Evolutionary conservation across 768 basidiomycete species (phyloP).

Genomic region (Collybiopsis confluens): DNA sequence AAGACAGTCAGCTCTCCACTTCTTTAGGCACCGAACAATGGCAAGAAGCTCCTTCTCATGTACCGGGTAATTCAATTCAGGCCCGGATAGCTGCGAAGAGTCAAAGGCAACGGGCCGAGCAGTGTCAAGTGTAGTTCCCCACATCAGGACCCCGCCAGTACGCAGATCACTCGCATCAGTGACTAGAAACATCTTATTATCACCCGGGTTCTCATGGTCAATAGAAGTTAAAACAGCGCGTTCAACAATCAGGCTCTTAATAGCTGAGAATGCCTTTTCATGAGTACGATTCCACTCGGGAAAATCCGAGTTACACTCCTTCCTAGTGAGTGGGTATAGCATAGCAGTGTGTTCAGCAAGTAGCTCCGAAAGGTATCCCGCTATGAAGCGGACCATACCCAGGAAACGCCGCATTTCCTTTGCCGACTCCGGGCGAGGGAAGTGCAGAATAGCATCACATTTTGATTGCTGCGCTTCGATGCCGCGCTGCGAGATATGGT

Average conservation of each 20-base stretch:
- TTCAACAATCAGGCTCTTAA: constrained; percentile 23
- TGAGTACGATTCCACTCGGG: constrained; percentile 14
- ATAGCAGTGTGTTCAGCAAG: constrained; percentile 16
- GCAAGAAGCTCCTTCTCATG: constrained; percentile 27
- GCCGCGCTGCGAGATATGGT: constrained; percentile 17
- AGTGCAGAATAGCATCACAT: constrained; percentile 15
- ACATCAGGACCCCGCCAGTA: constrained; percentile 22
- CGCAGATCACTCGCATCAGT: constrained; percentile 22
- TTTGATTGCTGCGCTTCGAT: constrained; percentile 18
- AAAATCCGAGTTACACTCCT: constrained; percentile 13
- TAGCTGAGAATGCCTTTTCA: constrained; percentile 20
- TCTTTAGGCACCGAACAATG: constrained; percentile 20
- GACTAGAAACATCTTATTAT: constrained; percentile 27
- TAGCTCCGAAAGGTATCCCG: constrained; percentile 9
- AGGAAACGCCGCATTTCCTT: constrained; percentile 17
- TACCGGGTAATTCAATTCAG: constrained; percentile 24
- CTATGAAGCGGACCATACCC: constrained; percentile 18
- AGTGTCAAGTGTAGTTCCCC: constrained; percentile 18
- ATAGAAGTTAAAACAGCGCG: constrained; percentile 23
- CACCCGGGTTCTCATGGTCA: constrained; percentile 23
- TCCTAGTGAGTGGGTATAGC: constrained; percentile 14
- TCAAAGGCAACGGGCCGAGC: constrained; percentile 27
- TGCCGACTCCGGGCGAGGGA: constrained; percentile 13
- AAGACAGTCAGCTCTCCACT: constrained; percentile 17
- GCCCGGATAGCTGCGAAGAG: constrained; percentile 18